Percentiles rank a stretch among this genome's conserved stretches.
Evolutionary conservation across 768 basidiomycete genomes (phyloP).

Genomic region (Boletus subcaerulescens): DNA sequence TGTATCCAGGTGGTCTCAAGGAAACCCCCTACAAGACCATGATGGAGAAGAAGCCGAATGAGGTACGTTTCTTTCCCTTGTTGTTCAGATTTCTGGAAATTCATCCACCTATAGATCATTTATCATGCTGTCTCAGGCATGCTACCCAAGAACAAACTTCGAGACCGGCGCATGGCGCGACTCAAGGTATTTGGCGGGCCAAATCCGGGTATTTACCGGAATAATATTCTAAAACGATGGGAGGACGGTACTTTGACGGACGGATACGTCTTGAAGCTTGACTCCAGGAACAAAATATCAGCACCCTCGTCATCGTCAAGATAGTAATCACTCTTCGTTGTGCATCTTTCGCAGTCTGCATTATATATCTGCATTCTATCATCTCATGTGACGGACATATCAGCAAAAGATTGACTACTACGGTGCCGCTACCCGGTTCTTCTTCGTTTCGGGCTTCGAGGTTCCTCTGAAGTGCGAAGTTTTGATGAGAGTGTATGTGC

Average conservation of each 20-base stretch:
- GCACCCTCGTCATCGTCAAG: not conserved
- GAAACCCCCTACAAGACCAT: constrained; percentile 83
- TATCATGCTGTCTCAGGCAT: constrained; percentile 95
- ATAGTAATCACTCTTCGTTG: not conserved
- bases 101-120: constrained; percentile 64
- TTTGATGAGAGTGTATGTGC: constrained; percentile 28
- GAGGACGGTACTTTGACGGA: constrained; percentile 70
- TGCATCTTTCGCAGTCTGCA: not conserved
- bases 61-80: constrained; percentile 50
- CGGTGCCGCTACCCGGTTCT: not conserved
- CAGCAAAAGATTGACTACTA: not conserved
- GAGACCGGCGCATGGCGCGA: constrained; percentile 83
- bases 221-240: constrained; percentile 80
- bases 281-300: constrained; percentile 15
- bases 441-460: constrained; percentile 4
- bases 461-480: not conserved
- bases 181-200: constrained; percentile 84
- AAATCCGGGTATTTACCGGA: constrained; percentile 72
- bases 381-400: not conserved
- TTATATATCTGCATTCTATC: constrained; percentile 6
- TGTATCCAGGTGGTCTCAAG: constrained; percentile 92
- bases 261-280: constrained; percentile 29
- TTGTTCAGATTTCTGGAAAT: not conserved
- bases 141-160: constrained; percentile 96
- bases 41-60: constrained; percentile 84